Evolutionary conservation across 2,329 filamentous ascomycete genomes (phyloP), one percentile per base, ranked within the genome.

Genomic region (Cordyceps fumosorosea): DNA sequence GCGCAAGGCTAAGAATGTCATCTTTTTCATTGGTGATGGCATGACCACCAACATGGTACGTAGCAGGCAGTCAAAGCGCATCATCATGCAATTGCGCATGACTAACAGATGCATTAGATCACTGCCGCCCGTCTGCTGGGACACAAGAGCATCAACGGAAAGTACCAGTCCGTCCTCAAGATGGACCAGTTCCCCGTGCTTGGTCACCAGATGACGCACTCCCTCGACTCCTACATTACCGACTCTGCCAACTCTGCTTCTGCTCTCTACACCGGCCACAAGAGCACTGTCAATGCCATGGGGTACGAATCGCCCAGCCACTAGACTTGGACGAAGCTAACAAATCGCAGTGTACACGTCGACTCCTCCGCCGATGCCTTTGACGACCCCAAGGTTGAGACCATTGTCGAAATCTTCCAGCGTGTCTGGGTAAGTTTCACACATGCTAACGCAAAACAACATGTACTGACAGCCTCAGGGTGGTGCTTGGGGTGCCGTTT

Each of bases 181-280:
- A 80, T 96, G 79, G 91, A 96, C 77, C 82, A 91, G 70, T 95
- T 95, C 76, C 90, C 91, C 3, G 84, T 93, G n/a, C 72, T 93
- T 12, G 91, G 91, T 22, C 91, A 96, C 73, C 90, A 93, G 76
- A 93, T 95, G 87, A 93, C 90, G 12, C 90, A 93, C 75, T 93
- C 89, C 1, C 85, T 95, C 70, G 90, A 93, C 76, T 86, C 81
- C 56, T 93, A 90, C 80, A 93, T 95, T 71, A 95, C 90, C 44
- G 90, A 95, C 74, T 91, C 88, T 64, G 91, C 91, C 75, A 95
- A 95, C 77, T 91, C 88, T 5, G 90, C 90, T 4, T 90, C 88
- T 50, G 89, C 90, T 18, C 79, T 95, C 20, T 95, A 93, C 77
- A 86, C 84, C 26, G 91, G 91, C 40, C 90, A 95, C 79, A 95